phyloP scores from a whole-genome alignment of 768 basidiomycete genomes.

The Leccinum disarticulatum region DNA sequence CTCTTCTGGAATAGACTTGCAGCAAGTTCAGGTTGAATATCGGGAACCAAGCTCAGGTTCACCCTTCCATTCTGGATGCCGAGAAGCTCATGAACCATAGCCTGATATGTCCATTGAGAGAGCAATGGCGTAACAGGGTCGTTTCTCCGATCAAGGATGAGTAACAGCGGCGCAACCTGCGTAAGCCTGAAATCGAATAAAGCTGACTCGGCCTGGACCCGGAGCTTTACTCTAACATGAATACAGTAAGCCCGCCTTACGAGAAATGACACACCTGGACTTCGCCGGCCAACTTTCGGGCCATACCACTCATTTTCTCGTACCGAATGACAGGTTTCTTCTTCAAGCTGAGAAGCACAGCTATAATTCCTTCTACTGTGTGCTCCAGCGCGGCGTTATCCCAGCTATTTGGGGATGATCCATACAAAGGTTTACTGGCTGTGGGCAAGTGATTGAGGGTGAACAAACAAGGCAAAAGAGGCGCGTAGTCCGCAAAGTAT shows the following conservation, averaged over 20 bases:
- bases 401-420: conserved; percentile 71
- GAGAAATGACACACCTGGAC: conserved; percentile 57
- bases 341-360: conserved; percentile 90
- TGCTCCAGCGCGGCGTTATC: conserved; percentile 69
- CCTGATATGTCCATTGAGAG: conserved; percentile 99
- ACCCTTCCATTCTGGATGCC: conserved; percentile 95
- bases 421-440: conserved; percentile 63
- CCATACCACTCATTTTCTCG: conserved; percentile 90
- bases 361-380: conserved; percentile 77
- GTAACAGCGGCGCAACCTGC: conserved; percentile 82
- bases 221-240: conserved; percentile 50
- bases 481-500: conserved; percentile 96
- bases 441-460: conserved; percentile 79
- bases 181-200: conserved; percentile 92
- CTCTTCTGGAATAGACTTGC: conserved; percentile 42
- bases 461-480: conserved; percentile 83
- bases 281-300: conserved; percentile 84
- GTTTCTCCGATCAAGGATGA: conserved; percentile 93
- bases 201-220: conserved; percentile 74
- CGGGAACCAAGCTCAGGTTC: conserved; percentile 78
- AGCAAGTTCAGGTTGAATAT: conserved; percentile 81
- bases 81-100: conserved; percentile 96
- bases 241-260: not conserved
- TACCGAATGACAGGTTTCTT: conserved; percentile 95
- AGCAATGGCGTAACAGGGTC: conserved; percentile 96